phyloP scores from a whole-genome alignment of 2,329 filamentous ascomycete species.

The Lachnellula arida region DNA sequence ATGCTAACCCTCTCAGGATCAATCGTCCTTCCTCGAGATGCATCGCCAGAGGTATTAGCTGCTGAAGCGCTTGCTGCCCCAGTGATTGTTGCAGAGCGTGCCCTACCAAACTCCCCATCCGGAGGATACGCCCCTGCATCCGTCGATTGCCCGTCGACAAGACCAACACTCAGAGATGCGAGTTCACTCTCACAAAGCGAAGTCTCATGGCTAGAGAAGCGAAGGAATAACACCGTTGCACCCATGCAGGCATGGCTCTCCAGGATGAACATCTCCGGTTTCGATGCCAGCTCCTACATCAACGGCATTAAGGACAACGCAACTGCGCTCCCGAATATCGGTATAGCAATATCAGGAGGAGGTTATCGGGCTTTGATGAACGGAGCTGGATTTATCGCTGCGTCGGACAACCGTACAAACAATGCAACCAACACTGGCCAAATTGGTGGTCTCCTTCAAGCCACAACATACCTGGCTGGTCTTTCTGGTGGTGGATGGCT shows the following conservation, averaged over 20 bases:
- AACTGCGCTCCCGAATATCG: conserved; percentile 61
- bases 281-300: conserved; percentile 73
- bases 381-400: conserved; percentile 73
- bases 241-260: conserved; percentile 72
- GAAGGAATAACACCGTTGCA: conserved; percentile 67
- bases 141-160: conserved; percentile 64
- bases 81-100: conserved; percentile 21
- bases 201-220: conserved; percentile 64
- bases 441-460: conserved; percentile 75
- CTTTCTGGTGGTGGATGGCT: conserved; percentile 83
- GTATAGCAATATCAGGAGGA: conserved; percentile 74
- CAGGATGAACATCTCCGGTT: conserved; percentile 68
- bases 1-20: background rate
- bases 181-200: conserved; percentile 62
- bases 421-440: conserved; percentile 59
- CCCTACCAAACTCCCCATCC: conserved; percentile 35
- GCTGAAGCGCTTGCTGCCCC: conserved; percentile 23
- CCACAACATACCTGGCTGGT: conserved; percentile 74
- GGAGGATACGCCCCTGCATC: conserved; percentile 67
- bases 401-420: conserved; percentile 69
- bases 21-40: conserved; percentile 22
- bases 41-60: conserved; percentile 19
- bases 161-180: conserved; percentile 65
- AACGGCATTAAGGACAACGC: conserved; percentile 51
- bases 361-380: conserved; percentile 85